Conservation (phyloP, 2,329 filamentous ascomycete species). For the Cryphonectria nitschkei region DNA sequence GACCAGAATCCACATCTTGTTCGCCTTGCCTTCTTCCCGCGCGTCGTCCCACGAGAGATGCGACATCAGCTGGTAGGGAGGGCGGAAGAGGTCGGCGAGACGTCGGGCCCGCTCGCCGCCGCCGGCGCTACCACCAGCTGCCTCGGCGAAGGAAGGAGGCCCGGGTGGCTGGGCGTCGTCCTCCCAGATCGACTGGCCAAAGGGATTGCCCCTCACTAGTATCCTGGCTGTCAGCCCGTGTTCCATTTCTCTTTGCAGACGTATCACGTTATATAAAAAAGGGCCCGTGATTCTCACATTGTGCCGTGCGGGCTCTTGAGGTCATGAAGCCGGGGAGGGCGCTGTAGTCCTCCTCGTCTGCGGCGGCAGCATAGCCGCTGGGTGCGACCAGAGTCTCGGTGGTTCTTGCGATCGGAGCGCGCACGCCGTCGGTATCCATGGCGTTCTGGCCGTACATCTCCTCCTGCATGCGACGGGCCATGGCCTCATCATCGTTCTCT, state of each 20-base stretch:
- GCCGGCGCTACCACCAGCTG: constrained; percentile 27
- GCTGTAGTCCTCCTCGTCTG: constrained; percentile 59
- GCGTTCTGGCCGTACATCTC: constrained; percentile 71
- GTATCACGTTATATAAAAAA: background rate
- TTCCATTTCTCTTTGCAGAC: too few relatives aligned
- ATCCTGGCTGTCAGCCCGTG: constrained; percentile 17
- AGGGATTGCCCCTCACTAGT: constrained; percentile 39
- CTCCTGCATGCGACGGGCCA: constrained; percentile 89
- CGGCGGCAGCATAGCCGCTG: constrained; percentile 52
- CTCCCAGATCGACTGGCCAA: constrained; percentile 46
- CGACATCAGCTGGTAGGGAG: constrained; percentile 88
- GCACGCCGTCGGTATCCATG: constrained; percentile 61
- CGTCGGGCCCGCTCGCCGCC: constrained; percentile 62
- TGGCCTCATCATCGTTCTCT: constrained; percentile 88
- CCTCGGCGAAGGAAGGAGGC: constrained; percentile 17
- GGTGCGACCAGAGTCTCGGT: constrained; percentile 90
- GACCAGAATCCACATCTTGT: constrained; percentile 92
- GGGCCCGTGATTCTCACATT: background rate
- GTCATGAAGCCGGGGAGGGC: constrained; percentile 65
- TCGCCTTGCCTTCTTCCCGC: constrained; percentile 81
- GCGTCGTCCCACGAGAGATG: constrained; percentile 81
- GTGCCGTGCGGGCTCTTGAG: constrained; percentile 40
- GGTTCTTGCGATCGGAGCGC: constrained; percentile 88
- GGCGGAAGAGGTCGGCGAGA: constrained; percentile 89
- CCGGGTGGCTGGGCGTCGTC: constrained; percentile 28